Conservation (phyloP, 345 rosid genomes). For the Toxicodendron radicans region DNA sequence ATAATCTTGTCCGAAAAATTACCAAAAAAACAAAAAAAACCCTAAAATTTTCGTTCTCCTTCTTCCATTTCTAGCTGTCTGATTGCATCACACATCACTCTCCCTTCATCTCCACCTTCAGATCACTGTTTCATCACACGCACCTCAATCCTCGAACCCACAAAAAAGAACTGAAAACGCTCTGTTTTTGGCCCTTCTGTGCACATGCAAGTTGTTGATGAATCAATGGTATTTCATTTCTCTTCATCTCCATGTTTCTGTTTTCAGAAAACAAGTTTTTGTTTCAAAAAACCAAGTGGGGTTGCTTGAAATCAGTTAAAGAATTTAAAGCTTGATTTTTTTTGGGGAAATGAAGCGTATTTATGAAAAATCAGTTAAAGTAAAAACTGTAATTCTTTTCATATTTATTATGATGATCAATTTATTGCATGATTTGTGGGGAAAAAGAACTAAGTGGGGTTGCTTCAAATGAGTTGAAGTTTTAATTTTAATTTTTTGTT, state of each 20-base stretch:
- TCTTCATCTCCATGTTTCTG: not conserved
- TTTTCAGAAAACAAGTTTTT: not conserved
- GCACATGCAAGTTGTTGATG: not conserved
- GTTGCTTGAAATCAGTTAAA: not conserved
- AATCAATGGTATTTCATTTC: too few relatives aligned
- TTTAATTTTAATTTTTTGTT: constrained; percentile 9
- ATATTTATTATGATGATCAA: too few relatives aligned
- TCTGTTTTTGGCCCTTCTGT: not conserved
- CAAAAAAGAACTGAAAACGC: not conserved
- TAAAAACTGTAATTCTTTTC: too few relatives aligned
- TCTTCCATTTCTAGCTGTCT: constrained; percentile 7
- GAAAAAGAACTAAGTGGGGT: not conserved
- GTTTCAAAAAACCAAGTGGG: not conserved
- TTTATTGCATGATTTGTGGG: too few relatives aligned
- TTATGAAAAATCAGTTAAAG: too few relatives aligned
- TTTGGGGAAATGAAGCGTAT: too few relatives aligned
- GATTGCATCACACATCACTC: not conserved
- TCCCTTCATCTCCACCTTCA: constrained; percentile 10
- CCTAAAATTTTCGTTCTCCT: not conserved
- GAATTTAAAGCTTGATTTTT: not conserved
- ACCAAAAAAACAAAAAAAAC: not conserved
- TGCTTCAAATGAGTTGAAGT: constrained; percentile 16
- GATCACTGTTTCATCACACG: not conserved
- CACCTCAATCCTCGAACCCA: too few relatives aligned
- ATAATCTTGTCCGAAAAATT: not conserved